phyloP scores from a whole-genome alignment of 2,329 filamentous ascomycete species.

The Pseudocercospora macadamiae region DNA sequence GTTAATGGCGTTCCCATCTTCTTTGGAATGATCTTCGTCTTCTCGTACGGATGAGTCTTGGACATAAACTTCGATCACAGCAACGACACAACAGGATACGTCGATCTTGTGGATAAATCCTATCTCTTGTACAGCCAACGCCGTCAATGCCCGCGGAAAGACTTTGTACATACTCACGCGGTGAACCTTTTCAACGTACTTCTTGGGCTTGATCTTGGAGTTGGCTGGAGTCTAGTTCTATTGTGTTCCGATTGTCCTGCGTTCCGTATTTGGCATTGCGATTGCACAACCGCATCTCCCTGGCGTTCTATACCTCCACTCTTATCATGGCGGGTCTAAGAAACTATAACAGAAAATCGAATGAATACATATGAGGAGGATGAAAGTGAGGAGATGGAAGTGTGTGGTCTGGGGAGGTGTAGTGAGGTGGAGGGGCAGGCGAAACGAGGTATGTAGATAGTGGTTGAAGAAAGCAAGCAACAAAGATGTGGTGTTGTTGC shows the following conservation, averaged over 20 bases:
- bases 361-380: not conserved
- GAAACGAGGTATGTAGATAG: not conserved
- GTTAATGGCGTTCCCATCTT: not conserved
- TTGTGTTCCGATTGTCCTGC: constrained; percentile 8
- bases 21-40: not conserved
- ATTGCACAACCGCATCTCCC: constrained; percentile 24
- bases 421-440: not conserved
- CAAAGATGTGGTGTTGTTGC: not conserved
- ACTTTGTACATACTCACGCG: constrained; percentile 22
- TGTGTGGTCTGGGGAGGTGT: not conserved
- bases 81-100: not conserved
- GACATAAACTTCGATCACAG: not conserved
- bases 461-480: not conserved
- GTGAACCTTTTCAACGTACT: constrained; percentile 11
- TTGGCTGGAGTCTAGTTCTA: constrained; percentile 13
- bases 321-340: constrained; percentile 1
- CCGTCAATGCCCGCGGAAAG: constrained; percentile 19
- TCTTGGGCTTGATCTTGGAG: constrained; percentile 14
- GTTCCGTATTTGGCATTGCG: constrained; percentile 21
- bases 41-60: constrained; percentile 4
- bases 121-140: constrained; percentile 1
- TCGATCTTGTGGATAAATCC: constrained; percentile 3
- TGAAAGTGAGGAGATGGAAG: not conserved
- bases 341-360: not conserved
- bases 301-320: constrained; percentile 33